These are phyloP conservation scores for Sicyos baderoa DNA, from an alignment of 306 rosid species.

Conservation along the genomic window DNA sequence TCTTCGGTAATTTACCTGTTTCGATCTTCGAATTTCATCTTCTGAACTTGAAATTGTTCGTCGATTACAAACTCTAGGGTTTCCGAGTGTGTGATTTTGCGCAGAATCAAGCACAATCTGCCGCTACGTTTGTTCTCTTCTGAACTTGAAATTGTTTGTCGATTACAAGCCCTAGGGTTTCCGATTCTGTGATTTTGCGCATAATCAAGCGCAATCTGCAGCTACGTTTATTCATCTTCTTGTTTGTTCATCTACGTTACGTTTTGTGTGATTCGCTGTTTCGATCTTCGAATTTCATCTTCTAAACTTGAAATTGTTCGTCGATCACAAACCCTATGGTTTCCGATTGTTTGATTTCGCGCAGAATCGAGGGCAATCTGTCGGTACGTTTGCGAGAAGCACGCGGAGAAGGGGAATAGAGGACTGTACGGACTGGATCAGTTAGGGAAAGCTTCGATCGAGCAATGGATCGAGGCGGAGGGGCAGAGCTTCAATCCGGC, in stretches of 20 bases:
- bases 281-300: neutral
- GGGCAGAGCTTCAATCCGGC: slow-evolving; percentile 74
- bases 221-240: slow-evolving; percentile 39
- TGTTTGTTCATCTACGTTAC: no score
- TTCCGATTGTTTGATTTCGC: neutral
- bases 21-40: neutral
- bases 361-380: slow-evolving; percentile 77
- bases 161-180: neutral
- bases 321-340: neutral
- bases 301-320: neutral
- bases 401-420: slow-evolving; percentile 44
- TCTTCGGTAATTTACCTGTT: slow-evolving; percentile 44
- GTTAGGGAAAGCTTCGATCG: slow-evolving; percentile 58
- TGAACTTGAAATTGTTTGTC: neutral
- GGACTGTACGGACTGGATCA: slow-evolving; percentile 57
- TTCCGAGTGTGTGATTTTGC: no score
- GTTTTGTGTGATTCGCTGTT: no score
- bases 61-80: no score
- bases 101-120: no score
- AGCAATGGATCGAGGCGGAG: slow-evolving; percentile 83
- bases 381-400: slow-evolving; percentile 72
- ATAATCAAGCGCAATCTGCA: slow-evolving; percentile 78
- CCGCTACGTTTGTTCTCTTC: neutral
- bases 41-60: no score
- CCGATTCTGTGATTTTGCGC: neutral